Conservation (phyloP, 2,329 filamentous ascomycete species). For the Ophiostoma sp. region DNA sequence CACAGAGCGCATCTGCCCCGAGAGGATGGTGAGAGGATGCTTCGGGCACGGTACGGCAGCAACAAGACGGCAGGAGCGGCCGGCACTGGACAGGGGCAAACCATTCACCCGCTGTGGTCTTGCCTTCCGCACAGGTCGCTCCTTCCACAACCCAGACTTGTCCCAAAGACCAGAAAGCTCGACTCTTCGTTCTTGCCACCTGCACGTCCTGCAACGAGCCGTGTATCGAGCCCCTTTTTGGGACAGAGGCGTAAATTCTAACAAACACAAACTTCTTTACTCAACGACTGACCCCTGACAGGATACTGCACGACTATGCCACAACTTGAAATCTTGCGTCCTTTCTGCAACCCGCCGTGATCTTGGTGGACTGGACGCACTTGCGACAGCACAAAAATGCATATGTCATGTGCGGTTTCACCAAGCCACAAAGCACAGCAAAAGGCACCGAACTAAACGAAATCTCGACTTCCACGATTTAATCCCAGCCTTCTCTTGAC, state of each 20-base stretch:
- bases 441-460: neutral
- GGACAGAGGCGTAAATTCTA: neutral
- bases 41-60: neutral
- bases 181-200: neutral
- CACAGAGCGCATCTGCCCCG: neutral
- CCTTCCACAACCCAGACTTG: neutral
- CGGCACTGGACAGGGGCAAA: slow-evolving; percentile 10
- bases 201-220: neutral
- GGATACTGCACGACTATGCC: neutral
- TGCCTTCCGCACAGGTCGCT: slow-evolving; percentile 1
- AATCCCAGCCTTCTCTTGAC: neutral
- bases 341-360: neutral
- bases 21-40: neutral
- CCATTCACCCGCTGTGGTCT: neutral
- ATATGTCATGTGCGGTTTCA: neutral
- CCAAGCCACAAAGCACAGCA: neutral
- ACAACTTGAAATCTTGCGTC: neutral
- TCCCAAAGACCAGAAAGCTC: neutral
- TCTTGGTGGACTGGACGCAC: neutral
- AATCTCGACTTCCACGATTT: neutral
- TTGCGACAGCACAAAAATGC: neutral
- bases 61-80: neutral
- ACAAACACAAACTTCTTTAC: neutral
- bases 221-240: neutral
- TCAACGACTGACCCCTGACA: neutral